phyloP scores from a whole-genome alignment of 495 filamentous ascomycete species.

The Penicillium dipodomyicola region DNA sequence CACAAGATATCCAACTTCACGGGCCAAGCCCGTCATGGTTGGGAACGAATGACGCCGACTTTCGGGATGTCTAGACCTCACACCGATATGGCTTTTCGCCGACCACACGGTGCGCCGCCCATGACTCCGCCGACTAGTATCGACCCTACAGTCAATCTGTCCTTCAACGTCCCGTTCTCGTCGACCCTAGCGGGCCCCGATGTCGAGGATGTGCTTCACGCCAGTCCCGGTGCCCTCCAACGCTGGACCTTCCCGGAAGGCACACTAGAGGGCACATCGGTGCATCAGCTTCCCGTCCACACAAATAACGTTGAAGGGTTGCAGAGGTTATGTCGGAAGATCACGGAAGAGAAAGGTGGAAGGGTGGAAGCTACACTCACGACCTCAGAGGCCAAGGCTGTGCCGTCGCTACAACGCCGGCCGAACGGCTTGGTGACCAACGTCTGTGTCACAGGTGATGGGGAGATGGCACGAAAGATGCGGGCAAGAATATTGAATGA shows the following conservation, averaged over 20 bases:
- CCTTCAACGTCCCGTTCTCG: conserved; percentile 94
- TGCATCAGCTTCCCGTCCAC: conserved; percentile 86
- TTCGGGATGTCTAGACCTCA: conserved; percentile 76
- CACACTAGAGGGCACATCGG: conserved; percentile 74
- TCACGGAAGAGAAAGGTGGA: conserved; percentile 67
- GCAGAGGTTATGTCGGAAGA: conserved; percentile 70
- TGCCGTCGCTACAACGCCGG: conserved; percentile 61
- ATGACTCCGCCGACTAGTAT: conserved; percentile 61
- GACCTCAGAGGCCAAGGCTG: conserved; percentile 75
- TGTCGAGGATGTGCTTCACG: conserved; percentile 85
- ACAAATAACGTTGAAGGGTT: conserved; percentile 76
- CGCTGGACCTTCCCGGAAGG: conserved; percentile 91
- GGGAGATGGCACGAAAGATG: conserved; percentile 79
- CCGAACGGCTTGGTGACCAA: conserved; percentile 80
- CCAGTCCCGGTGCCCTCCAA: conserved; percentile 74
- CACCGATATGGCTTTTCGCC: conserved; percentile 74
- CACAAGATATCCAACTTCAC: conserved; percentile 91
- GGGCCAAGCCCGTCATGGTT: conserved; percentile 80
- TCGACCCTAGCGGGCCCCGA: conserved; percentile 89
- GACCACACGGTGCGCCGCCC: conserved; percentile 62
- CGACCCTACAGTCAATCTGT: conserved; percentile 70
- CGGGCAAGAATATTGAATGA: conserved; percentile 81
- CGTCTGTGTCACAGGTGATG: conserved; percentile 81
- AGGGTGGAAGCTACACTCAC: conserved; percentile 77
- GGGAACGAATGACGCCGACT: conserved; percentile 84